Evolutionary conservation across 495 filamentous ascomycete species (phyloP).

Genomic region (Lophium mytilinum): DNA sequence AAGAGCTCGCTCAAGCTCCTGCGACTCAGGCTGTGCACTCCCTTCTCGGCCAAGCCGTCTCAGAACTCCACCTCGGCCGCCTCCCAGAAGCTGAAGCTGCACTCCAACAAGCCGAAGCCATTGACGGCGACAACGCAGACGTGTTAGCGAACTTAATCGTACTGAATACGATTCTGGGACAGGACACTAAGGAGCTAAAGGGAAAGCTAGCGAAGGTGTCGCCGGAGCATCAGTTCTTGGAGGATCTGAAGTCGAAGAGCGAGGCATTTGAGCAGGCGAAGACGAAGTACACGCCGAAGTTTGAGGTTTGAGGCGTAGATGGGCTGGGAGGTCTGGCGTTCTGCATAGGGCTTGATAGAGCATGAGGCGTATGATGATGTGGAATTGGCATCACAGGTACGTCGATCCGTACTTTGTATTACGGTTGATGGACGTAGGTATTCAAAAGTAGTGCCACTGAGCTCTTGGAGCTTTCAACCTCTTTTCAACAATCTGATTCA

Average conservation of each 20-base stretch:
- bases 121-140: constrained; percentile 61
- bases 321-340: not conserved
- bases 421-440: no score
- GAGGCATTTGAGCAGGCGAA: constrained; percentile 32
- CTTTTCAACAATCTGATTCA: no score
- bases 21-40: constrained; percentile 55
- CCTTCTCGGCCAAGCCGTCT: constrained; percentile 80
- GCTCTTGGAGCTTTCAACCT: no score
- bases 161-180: constrained; percentile 64
- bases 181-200: constrained; percentile 49
- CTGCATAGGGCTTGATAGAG: no score
- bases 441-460: no score
- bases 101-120: constrained; percentile 67
- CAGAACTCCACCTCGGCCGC: constrained; percentile 85
- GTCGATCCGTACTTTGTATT: no score
- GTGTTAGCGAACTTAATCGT: constrained; percentile 77
- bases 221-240: constrained; percentile 26
- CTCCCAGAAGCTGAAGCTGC: constrained; percentile 84
- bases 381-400: no score
- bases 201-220: constrained; percentile 26
- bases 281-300: constrained; percentile 35
- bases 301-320: constrained; percentile 24
- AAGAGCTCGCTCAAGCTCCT: constrained; percentile 85
- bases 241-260: constrained; percentile 32
- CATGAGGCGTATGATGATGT: no score